A percentile compares a stretch with the other conserved stretches of the same genome.
Evolutionary conservation across 176 grass and related monocot genomes (phyloP).

Genomic region (Oryza coarctata): DNA sequence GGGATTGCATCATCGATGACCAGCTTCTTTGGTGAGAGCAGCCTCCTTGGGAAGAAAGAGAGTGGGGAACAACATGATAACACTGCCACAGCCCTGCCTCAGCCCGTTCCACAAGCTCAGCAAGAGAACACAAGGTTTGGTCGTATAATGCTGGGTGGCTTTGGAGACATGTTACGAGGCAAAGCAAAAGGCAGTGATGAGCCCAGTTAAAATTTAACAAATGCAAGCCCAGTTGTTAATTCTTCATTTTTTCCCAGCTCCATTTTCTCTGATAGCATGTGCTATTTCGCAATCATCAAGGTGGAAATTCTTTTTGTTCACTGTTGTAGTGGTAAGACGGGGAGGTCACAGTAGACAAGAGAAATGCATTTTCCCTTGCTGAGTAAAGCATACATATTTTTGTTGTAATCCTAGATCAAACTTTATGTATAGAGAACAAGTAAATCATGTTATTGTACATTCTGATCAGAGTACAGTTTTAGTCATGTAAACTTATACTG

Average conservation of each 20-base stretch:
- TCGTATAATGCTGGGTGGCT: slow-evolving; percentile 81
- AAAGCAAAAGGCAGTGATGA: slow-evolving; percentile 67
- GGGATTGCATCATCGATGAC: slow-evolving; percentile 84
- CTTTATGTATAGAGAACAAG: not conserved
- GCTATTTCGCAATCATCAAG: not conserved
- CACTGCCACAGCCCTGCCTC: not conserved
- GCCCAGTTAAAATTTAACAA: slow-evolving; percentile 36
- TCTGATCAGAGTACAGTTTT: not conserved
- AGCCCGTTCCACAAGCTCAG: slow-evolving; percentile 33
- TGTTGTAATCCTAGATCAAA: not conserved
- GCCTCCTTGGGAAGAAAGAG: slow-evolving; percentile 81
- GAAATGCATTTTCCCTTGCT: not conserved
- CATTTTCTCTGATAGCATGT: not conserved
- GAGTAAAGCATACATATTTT: not conserved
- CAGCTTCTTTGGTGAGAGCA: slow-evolving; percentile 79
- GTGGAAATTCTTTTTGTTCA: slow-evolving; percentile 29
- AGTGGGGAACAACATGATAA: slow-evolving; percentile 37
- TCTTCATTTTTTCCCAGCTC: not conserved
- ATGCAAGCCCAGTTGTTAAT: not conserved
- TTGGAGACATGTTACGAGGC: slow-evolving; percentile 80
- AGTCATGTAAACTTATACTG: not conserved
- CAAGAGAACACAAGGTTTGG: slow-evolving; percentile 75
- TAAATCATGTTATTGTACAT: not conserved
- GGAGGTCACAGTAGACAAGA: not conserved
- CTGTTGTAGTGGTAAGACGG: not conserved